Conservation (phyloP, 257 asterid species). For the Solanum sitiens region DNA sequence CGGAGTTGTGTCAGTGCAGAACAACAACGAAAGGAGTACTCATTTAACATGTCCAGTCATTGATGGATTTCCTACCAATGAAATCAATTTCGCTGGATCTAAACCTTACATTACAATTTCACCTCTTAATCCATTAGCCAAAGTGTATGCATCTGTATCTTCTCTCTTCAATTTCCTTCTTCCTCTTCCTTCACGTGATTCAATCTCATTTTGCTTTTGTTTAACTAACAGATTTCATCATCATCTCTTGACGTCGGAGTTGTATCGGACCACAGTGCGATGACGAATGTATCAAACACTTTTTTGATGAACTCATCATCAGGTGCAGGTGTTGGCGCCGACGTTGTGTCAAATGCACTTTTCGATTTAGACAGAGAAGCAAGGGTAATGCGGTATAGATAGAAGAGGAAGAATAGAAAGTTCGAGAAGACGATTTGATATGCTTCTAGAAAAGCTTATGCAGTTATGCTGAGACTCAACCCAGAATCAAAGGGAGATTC, state of each 20-base stretch:
- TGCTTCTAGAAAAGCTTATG: too few relatives aligned
- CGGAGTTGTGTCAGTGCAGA: conserved; percentile 68
- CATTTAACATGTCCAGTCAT: too few relatives aligned
- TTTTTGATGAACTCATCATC: not conserved
- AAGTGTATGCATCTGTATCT: conserved; percentile 51
- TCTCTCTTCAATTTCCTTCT: not conserved
- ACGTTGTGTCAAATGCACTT: conserved; percentile 8
- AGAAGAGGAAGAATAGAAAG: conserved; percentile 30
- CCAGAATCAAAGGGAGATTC: too few relatives aligned
- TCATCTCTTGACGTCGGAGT: too few relatives aligned
- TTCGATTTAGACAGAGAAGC: conserved; percentile 1
- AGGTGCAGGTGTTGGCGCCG: conserved; percentile 14
- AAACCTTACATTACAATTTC: conserved; percentile 72
- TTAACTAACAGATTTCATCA: not conserved
- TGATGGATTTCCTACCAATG: conserved; percentile 59
- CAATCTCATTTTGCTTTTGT: not conserved
- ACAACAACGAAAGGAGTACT: conserved; percentile 22
- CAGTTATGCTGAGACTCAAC: too few relatives aligned
- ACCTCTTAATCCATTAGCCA: conserved; percentile 70
- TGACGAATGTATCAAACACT: too few relatives aligned
- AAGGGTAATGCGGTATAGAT: conserved; percentile 48
- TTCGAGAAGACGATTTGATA: conserved; percentile 58
- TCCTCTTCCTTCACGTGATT: not conserved
- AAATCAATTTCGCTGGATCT: conserved; percentile 38
- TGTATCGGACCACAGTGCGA: too few relatives aligned